phyloP scores from a whole-genome alignment of 176 grass and related monocot species.

The Rhipidocladum racemiflorum region DNA sequence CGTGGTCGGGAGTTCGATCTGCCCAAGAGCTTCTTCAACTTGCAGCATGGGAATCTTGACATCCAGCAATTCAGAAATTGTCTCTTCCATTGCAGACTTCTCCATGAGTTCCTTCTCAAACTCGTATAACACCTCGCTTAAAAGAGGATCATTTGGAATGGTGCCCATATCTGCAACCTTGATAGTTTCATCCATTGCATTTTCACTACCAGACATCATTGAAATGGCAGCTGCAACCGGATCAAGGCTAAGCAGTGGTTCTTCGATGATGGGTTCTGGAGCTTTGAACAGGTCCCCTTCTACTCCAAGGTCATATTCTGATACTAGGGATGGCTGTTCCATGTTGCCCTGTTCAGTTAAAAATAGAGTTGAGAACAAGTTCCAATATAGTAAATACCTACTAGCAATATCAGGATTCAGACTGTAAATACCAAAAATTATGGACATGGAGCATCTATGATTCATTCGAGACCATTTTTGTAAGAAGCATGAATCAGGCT shows the following conservation, averaged over 20 bases:
- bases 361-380: slow-evolving; percentile 5
- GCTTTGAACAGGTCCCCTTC: slow-evolving; percentile 96
- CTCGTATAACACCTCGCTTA: slow-evolving; percentile 70
- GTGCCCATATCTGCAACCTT: slow-evolving; percentile 40
- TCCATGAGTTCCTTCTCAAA: slow-evolving; percentile 89
- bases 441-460: not conserved
- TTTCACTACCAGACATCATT: slow-evolving; percentile 55
- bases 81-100: slow-evolving; percentile 78
- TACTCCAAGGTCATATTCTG: slow-evolving; percentile 81
- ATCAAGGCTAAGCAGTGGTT: slow-evolving; percentile 51
- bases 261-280: slow-evolving; percentile 75
- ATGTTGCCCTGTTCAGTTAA: slow-evolving; percentile 49
- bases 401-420: not conserved
- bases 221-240: slow-evolving; percentile 66
- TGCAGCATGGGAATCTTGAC: slow-evolving; percentile 82
- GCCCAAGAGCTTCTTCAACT: slow-evolving; percentile 41
- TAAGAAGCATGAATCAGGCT: not conserved
- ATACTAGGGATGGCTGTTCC: slow-evolving; percentile 53
- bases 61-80: slow-evolving; percentile 75
- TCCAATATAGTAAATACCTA: not conserved
- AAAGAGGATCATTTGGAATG: slow-evolving; percentile 58
- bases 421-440: not conserved
- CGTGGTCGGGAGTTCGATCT: slow-evolving; percentile 10
- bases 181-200: slow-evolving; percentile 54
- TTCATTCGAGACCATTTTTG: not conserved